These are phyloP conservation scores for Podospora sp. DNA, from an alignment of 495 filamentous ascomycete genomes.

Conservation along the genomic window DNA sequence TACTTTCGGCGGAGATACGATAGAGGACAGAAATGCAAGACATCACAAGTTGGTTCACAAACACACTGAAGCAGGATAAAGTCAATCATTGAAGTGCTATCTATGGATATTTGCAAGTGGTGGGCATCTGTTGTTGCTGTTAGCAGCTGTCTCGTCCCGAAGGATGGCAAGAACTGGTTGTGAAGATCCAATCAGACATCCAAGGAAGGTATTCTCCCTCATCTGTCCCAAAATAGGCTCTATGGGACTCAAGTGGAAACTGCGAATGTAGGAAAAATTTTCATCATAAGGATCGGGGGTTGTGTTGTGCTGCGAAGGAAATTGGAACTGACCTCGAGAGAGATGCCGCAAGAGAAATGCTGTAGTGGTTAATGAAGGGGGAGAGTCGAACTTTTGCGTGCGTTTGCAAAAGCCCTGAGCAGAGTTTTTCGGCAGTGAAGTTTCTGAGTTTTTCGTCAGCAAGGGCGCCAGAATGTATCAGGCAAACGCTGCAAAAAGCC, in stretches of 20 bases:
- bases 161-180: constrained; percentile 17
- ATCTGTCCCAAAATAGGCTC: constrained; percentile 60
- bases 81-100: not conserved
- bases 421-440: not conserved
- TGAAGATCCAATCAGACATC: constrained; percentile 59
- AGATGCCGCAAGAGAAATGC: not conserved
- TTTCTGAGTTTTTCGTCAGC: not conserved
- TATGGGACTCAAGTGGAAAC: constrained; percentile 67
- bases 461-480: constrained; percentile 9
- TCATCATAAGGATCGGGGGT: constrained; percentile 50
- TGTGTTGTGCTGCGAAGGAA: constrained; percentile 8
- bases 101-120: not conserved
- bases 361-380: constrained; percentile 14
- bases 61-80: not conserved
- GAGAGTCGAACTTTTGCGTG: not conserved
- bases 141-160: constrained; percentile 25
- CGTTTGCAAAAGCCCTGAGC: constrained; percentile 3
- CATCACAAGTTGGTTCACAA: too few relatives aligned
- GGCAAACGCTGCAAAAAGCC: not conserved
- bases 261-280: constrained; percentile 63
- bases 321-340: constrained; percentile 29
- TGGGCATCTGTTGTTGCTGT: constrained; percentile 15
- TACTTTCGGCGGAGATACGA: too few relatives aligned
- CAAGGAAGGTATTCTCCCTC: constrained; percentile 61
- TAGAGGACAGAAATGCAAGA: too few relatives aligned